These are phyloP conservation scores for Jaltomata sinuosa DNA, from an alignment of 257 asterid genomes.

Conservation along the genomic window DNA sequence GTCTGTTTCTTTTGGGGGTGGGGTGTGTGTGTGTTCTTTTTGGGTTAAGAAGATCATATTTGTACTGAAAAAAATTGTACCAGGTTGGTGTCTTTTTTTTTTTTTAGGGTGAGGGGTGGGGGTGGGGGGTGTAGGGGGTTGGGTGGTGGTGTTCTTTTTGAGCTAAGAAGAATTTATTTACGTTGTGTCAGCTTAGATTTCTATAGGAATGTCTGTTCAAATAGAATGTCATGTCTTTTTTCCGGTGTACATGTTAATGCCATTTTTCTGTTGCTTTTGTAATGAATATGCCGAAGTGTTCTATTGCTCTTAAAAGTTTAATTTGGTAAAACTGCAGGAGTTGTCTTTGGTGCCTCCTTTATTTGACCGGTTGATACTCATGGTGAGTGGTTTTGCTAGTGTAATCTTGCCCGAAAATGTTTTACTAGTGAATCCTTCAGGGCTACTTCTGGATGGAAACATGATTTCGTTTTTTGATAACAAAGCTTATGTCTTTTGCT, in stretches of 20 bases:
- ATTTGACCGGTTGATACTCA: slow-evolving; percentile 55
- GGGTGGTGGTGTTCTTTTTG: too few species aligned
- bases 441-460: not conserved
- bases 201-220: too few species aligned
- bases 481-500: too few species aligned
- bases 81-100: too few species aligned
- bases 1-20: too few species aligned
- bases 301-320: not conserved
- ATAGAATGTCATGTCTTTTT: not conserved
- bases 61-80: too few species aligned
- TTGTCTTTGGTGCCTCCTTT: slow-evolving; percentile 63
- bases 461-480: not conserved
- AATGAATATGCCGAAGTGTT: not conserved
- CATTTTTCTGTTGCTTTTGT: not conserved
- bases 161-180: too few species aligned
- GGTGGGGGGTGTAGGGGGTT: too few species aligned
- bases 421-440: not conserved
- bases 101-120: too few species aligned
- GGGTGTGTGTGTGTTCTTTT: too few species aligned
- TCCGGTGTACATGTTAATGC: not conserved
- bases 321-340: slow-evolving; percentile 39
- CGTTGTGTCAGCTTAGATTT: too few species aligned
- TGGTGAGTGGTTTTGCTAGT: slow-evolving; percentile 38
- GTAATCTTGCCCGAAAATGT: not conserved
- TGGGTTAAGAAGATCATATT: too few species aligned